Percentiles rank a stretch among this genome's conserved stretches.
Conservation (phyloP, 1,284 basidiomycete genomes). For the Leccinum glutinopallens region DNA sequence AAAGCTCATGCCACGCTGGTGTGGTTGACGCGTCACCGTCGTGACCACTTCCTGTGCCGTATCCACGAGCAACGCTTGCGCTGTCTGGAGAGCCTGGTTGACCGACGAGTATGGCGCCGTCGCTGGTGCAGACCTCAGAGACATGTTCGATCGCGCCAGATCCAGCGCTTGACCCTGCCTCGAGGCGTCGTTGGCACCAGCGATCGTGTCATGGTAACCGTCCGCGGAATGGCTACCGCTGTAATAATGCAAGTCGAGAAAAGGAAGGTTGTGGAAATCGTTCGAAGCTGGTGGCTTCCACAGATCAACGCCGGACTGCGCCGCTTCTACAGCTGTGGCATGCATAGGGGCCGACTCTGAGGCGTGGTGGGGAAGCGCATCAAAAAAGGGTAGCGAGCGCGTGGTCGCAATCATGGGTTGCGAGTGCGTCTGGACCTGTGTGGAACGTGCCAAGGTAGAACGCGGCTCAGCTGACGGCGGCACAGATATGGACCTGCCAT, state of each 20-base stretch:
- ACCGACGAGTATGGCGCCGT: slow-evolving; percentile 34
- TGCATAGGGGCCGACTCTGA: slow-evolving; percentile 29
- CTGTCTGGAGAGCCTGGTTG: slow-evolving; percentile 32
- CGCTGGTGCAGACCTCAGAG: slow-evolving; percentile 36
- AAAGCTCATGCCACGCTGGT: slow-evolving; percentile 63
- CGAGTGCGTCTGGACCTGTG: slow-evolving; percentile 37
- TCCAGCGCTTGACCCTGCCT: slow-evolving; percentile 66
- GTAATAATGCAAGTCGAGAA: slow-evolving; percentile 75
- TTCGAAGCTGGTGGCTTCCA: slow-evolving; percentile 35
- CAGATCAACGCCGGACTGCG: slow-evolving; percentile 28
- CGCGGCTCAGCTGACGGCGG: slow-evolving; percentile 53
- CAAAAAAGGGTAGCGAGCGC: slow-evolving; percentile 38
- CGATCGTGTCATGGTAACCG: slow-evolving; percentile 28
- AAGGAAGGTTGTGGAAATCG: slow-evolving; percentile 59
- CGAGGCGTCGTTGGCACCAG: slow-evolving; percentile 30
- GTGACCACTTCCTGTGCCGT: slow-evolving; percentile 19
- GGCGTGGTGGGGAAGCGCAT: slow-evolving; percentile 26
- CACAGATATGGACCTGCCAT: slow-evolving; percentile 58
- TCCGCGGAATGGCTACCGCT: slow-evolving; percentile 35
- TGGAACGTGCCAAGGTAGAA: slow-evolving; percentile 36
- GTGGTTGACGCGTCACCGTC: slow-evolving; percentile 32
- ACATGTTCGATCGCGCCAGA: slow-evolving; percentile 50
- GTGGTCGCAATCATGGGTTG: slow-evolving; percentile 33
- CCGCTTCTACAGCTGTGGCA: slow-evolving; percentile 23
- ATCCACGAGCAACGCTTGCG: slow-evolving; percentile 29